Evolutionary conservation across 441 rosid species (phyloP).

Genomic region (Heliophila coronopifolia): DNA sequence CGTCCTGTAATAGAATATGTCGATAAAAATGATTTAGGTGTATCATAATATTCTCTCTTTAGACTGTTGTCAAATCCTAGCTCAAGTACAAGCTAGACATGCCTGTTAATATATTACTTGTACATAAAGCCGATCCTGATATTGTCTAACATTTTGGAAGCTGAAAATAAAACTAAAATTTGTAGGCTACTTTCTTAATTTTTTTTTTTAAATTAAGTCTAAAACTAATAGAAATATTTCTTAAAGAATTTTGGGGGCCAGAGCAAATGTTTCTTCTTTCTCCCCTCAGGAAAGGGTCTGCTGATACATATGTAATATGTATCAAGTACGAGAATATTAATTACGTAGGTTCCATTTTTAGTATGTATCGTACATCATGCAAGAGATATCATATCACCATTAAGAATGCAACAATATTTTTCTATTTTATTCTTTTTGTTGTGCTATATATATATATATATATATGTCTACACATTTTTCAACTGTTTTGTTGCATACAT

Average conservation of each 20-base stretch:
- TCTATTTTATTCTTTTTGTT: slow-evolving; percentile 6
- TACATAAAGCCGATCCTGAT: no score
- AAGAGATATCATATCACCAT: slow-evolving; percentile 15
- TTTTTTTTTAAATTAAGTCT: no score
- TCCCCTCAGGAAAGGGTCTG: no score
- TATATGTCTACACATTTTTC: slow-evolving; percentile 19
- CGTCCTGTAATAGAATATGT: no score
- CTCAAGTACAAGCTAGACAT: slow-evolving; percentile 23
- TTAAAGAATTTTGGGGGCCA: no score
- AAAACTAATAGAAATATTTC: no score
- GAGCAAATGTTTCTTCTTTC: no score
- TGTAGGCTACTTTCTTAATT: no score
- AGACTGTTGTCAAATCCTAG: slow-evolving; percentile 9
- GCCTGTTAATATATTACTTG: slow-evolving; percentile 14
- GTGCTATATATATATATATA: no score
- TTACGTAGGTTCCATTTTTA: slow-evolving; percentile 12
- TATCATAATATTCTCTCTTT: slow-evolving; percentile 17
- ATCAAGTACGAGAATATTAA: not conserved
- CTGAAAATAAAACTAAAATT: no score
- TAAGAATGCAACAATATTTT: slow-evolving; percentile 1
- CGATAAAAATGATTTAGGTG: no score
- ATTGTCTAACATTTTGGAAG: no score
- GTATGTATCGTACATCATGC: slow-evolving; percentile 19
- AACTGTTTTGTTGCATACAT: not conserved
- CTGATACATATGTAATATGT: not conserved